Evolutionary conservation across 192 early-diverging fungal genomes (phyloP).

Genomic region (Powellomyces hirtus): DNA sequence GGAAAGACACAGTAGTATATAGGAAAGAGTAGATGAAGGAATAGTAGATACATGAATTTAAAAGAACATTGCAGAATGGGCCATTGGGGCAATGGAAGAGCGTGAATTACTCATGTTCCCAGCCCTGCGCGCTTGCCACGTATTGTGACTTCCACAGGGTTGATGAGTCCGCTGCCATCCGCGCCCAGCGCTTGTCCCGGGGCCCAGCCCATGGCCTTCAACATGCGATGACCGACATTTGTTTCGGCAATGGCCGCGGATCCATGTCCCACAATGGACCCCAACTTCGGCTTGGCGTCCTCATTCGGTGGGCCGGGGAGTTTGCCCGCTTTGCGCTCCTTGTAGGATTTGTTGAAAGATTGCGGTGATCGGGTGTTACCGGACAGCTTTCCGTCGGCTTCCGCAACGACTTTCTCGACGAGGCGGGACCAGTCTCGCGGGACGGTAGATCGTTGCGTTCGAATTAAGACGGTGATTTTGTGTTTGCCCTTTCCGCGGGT

Average conservation of each 20-base stretch:
- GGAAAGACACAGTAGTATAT: too few relatives aligned
- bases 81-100: background rate
- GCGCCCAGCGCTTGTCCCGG: slow-evolving; percentile 32
- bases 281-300: slow-evolving; percentile 29
- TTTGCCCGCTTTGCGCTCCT: background rate
- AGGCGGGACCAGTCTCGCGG: slow-evolving; percentile 33
- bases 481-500: slow-evolving; percentile 19
- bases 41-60: too few relatives aligned
- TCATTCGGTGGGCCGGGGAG: slow-evolving; percentile 28
- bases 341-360: background rate
- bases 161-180: slow-evolving; percentile 20
- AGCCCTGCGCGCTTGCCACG: slow-evolving; percentile 31
- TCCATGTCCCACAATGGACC: slow-evolving; percentile 56
- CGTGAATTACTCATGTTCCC: background rate
- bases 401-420: slow-evolving; percentile 9
- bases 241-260: slow-evolving; percentile 51
- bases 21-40: too few relatives aligned
- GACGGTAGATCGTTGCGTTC: slow-evolving; percentile 16
- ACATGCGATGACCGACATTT: slow-evolving; percentile 70
- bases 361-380: slow-evolving; percentile 24
- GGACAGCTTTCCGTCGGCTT: slow-evolving; percentile 13
- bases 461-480: slow-evolving; percentile 19
- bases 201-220: slow-evolving; percentile 64
- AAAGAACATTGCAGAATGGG: background rate
- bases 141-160: slow-evolving; percentile 34